These are phyloP conservation scores for Remersonia thermophila DNA, from an alignment of 2,329 filamentous ascomycete genomes.

Conservation along the genomic window DNA sequence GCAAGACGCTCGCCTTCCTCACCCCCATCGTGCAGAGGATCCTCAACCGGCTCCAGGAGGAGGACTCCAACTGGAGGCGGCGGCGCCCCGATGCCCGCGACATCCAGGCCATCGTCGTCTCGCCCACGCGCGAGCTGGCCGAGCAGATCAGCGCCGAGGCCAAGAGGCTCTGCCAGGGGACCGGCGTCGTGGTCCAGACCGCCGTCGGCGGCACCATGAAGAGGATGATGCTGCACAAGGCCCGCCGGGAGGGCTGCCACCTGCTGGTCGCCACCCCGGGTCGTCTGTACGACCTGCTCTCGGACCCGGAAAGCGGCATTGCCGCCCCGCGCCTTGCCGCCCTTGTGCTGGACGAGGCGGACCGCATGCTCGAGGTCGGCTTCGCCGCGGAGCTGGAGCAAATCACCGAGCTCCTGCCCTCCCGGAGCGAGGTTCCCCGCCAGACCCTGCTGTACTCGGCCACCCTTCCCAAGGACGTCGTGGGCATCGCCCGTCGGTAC, in stretches of 20 bases:
- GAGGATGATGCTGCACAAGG: conserved; percentile 49
- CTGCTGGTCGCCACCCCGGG: conserved; percentile 85
- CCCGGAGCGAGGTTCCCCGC: conserved; percentile 48
- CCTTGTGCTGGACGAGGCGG: conserved; percentile 90
- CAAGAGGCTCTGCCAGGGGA: conserved; percentile 49
- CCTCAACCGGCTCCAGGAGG: conserved; percentile 47
- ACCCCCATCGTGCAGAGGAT: conserved; percentile 76
- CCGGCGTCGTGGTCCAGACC: conserved; percentile 53
- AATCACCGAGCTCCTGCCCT: conserved; percentile 52
- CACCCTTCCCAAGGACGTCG: conserved; percentile 75
- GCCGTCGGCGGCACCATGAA: conserved; percentile 93
- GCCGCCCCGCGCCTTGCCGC: conserved; percentile 74
- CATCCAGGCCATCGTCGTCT: conserved; percentile 60
- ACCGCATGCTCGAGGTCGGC: conserved; percentile 95
- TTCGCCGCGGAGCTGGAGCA: conserved; percentile 54
- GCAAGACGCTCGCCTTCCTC: conserved; percentile 91
- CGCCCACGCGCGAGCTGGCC: conserved; percentile 69
- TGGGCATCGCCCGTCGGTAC: conserved; percentile 62
- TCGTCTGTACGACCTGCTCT: conserved; percentile 69
- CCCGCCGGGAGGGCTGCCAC: conserved; percentile 69
- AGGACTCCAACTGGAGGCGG: conserved; percentile 34
- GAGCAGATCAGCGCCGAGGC: conserved; percentile 76
- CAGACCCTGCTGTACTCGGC: conserved; percentile 95
- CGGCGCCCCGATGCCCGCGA: too few relatives aligned
- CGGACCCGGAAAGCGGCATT: conserved; percentile 50